Evolutionary conservation across 495 filamentous ascomycete species (phyloP).

Genomic region (Aspergillus bertholletiae): DNA sequence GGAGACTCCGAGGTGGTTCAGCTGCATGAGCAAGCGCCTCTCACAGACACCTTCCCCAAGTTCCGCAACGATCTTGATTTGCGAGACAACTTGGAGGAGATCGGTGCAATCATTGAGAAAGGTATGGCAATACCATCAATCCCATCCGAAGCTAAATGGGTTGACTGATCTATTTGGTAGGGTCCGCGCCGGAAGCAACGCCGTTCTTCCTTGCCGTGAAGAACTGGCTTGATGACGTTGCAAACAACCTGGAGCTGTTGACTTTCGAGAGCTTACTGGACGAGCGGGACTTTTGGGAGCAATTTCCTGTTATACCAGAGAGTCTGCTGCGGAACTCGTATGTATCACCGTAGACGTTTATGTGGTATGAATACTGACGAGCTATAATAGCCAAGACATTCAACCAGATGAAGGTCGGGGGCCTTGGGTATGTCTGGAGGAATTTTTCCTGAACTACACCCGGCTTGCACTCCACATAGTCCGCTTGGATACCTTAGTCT

Average conservation of each 20-base stretch:
- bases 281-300: conserved; percentile 52
- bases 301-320: conserved; percentile 43
- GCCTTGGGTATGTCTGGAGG: conserved; percentile 27
- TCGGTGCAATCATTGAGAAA: conserved; percentile 40
- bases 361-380: too few relatives aligned
- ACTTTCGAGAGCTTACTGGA: conserved; percentile 27
- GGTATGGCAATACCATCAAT: conserved; percentile 23
- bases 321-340: conserved; percentile 43
- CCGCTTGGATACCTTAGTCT: conserved; percentile 25
- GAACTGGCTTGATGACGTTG: conserved; percentile 33
- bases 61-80: conserved; percentile 21
- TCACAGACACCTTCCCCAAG: conserved; percentile 35
- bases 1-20: conserved; percentile 36
- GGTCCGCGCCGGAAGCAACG: conserved; percentile 23
- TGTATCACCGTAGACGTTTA: conserved; percentile 6
- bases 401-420: conserved; percentile 25
- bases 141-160: background rate
- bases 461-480: conserved; percentile 34
- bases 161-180: conserved; percentile 15
- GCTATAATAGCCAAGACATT: conserved; percentile 31
- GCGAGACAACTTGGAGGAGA: conserved; percentile 36
- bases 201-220: conserved; percentile 25
- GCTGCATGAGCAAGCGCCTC: conserved; percentile 24
- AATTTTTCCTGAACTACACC: conserved; percentile 33
- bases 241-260: conserved; percentile 26